Evolutionary conservation across 1,284 basidiomycete genomes (phyloP), one percentile per base, ranked within the genome.

Genomic region (Trichosporon faecale): DNA sequence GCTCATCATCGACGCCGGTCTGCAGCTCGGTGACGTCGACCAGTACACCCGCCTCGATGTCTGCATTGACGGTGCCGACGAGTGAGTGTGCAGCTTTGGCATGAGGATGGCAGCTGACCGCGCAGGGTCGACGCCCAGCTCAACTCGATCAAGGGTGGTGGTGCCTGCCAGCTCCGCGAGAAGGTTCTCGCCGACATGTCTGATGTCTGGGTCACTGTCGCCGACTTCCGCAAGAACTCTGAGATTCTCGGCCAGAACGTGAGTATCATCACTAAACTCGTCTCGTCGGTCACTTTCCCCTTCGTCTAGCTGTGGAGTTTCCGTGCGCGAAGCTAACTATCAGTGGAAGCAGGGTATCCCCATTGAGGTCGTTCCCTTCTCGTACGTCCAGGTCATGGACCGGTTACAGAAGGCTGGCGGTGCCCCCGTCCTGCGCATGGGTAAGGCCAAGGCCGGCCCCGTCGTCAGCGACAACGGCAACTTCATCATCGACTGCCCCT

Each of bases 151-250:
- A 99, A 99, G 84, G 96, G 96, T 14, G 96, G 96, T 69, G 96
- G 96, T 11, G 96, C 95, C 1, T 98, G 96, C 83, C 97, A 99
- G 77, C 85, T 99, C 40, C 89, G 95, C 44, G 97, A 99, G 85
- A 99, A 99, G 84, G 95, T 99, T 2, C 88, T 99, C 21, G 95
- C 94, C 2, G 96, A 98, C 82, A 94, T 94, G 21, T 95, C 97
- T n/a, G 88, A 89, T 76, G 93, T 90, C 87, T 98, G 96, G 85
- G 86, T 98, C 79, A 87, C 98, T 64, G 96, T 99, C 57, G 96
- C 97, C 64, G 97, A 99, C 84, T 94, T 92, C 85, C 89, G 96
- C 75, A 99, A 97, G 85, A 94, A 98, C 78, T 90, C 91, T 8
- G 85, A 89, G 67, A 87, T 89, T 49, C 87, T 99, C 18, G 94